These are phyloP conservation scores for Arabidopsis suecica DNA, from an alignment of 345 rosid species.

Conservation along the genomic window DNA sequence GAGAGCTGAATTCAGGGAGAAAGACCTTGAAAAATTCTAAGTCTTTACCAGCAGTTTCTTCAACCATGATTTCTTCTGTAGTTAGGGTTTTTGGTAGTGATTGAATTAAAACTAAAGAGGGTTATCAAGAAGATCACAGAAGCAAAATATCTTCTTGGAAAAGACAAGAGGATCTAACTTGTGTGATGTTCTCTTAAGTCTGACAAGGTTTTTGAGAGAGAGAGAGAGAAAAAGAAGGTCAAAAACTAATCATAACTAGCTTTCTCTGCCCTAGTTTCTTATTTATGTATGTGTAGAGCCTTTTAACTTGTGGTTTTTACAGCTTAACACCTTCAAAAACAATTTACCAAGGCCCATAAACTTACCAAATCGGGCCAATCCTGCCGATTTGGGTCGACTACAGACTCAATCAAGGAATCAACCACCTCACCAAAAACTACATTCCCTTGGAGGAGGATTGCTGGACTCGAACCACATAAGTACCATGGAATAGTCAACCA, in stretches of 20 bases:
- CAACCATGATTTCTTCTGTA: constrained; percentile 26
- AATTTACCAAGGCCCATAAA: constrained; percentile 1
- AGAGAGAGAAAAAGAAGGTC: neutral
- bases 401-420: neutral
- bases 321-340: neutral
- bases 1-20: constrained; percentile 40
- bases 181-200: neutral
- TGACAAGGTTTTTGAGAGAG: neutral
- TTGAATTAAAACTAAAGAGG: neutral
- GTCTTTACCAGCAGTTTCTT: constrained; percentile 20
- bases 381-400: neutral
- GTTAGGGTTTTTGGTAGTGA: neutral
- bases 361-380: neutral
- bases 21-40: constrained; percentile 42
- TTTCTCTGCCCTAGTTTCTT: constrained; percentile 11
- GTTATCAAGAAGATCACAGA: neutral
- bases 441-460: neutral
- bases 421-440: too few relatives aligned
- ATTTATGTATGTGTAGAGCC: neutral
- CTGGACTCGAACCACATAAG: neutral
- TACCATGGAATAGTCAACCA: too few relatives aligned
- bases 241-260: neutral
- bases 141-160: neutral
- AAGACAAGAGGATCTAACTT: too few relatives aligned
- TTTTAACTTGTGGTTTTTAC: neutral